Base-by-base conservation (phyloP, 805 yeast species). In the Gaillardinia entomophila region DNA sequence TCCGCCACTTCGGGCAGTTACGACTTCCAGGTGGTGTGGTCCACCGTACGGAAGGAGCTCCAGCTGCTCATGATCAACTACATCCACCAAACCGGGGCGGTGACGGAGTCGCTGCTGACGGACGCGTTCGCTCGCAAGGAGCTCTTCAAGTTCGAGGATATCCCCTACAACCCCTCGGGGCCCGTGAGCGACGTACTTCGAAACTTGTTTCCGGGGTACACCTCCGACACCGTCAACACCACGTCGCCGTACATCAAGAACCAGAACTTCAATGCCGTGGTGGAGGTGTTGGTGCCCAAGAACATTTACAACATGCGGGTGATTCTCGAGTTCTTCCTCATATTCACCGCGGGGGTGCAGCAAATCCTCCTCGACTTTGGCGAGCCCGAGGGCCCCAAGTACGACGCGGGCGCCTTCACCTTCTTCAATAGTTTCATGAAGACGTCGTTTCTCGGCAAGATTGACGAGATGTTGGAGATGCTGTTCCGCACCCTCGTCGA, bases 241-340 rank as follows among this genome's bases (percentile, higher is more conserved):
- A 24, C 34, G 6, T 52, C 71, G 1, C 62, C 73, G 4, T 83
- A 74, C 44, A 73, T 84, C 27, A 77, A 79, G 27, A 76, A 68
- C 39, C 86, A 79, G 41, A 62, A 73, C 3, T 69, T 68, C 37
- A 61, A 58, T 37, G 66, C 76, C 15, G 71, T 73, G 43, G 79
- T 80, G 33, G 79, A 81, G 38, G 69, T 79, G 3, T 56, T 86
- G 24, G 82, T 84, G 2, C 76, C 79, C 1, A 77, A 86, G 2
- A 78, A 77, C 47, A 71, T 87, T 12, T 78, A 82, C 56, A 86
- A 88, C 46, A 85, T 89, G 81, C 71, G 89, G 42, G 71, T 83
- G 4, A 71, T 88, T 12, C 56, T 86, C 30, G 95, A 83, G 36
- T 79, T 84, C 24, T 76, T 86, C 24, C 66, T 86, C 30, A 59